Percentiles rank a stretch among this genome's conserved stretches.
These are phyloP conservation scores for Stephanodiscus minutulus DNA, from an alignment of 108 stramenopile species.

Conservation along the genomic window DNA sequence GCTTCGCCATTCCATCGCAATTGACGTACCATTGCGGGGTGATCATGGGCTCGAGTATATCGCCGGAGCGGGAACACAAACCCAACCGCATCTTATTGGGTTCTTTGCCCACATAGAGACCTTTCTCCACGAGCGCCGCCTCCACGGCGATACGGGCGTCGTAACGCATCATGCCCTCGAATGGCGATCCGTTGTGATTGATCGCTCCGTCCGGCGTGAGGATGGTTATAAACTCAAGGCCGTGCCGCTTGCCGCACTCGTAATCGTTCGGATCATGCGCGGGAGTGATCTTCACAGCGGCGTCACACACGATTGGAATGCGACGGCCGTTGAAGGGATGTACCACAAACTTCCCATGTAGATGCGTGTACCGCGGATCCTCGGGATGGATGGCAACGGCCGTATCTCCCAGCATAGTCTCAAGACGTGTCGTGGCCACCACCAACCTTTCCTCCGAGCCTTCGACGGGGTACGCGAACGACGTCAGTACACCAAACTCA, in stretches of 20 bases:
- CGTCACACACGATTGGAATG: slow-evolving; percentile 95
- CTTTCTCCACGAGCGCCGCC: slow-evolving; percentile 92
- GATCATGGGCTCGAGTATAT: slow-evolving; percentile 98
- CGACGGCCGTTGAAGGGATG: slow-evolving; percentile 96
- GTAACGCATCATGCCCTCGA: slow-evolving; percentile 97
- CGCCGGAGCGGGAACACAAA: slow-evolving; percentile 95
- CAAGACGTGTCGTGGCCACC: slow-evolving; percentile 99
- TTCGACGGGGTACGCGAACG: slow-evolving; percentile 96
- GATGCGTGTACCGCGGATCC: slow-evolving; percentile 95
- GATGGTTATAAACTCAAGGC: slow-evolving; percentile 92
- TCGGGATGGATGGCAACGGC: slow-evolving; percentile 99
- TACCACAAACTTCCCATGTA: slow-evolving; percentile 93
- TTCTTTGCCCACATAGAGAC: slow-evolving; percentile 93
- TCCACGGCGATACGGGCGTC: slow-evolving; percentile 97
- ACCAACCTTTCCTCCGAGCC: slow-evolving; percentile 90
- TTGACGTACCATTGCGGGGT: slow-evolving; percentile 99
- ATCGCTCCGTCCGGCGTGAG: slow-evolving; percentile 91
- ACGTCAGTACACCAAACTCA: slow-evolving; percentile 96
- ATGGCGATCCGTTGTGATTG: slow-evolving; percentile 86
- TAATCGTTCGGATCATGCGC: slow-evolving; percentile 99
- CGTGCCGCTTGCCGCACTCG: slow-evolving; percentile 96
- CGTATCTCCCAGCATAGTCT: slow-evolving; percentile 99
- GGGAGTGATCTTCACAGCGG: slow-evolving; percentile 98
- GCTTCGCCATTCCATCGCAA: slow-evolving; percentile 94
- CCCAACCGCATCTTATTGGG: slow-evolving; percentile 97